phyloP scores from a whole-genome alignment of 805 yeast species.

The Barnettozyma pratensis region DNA sequence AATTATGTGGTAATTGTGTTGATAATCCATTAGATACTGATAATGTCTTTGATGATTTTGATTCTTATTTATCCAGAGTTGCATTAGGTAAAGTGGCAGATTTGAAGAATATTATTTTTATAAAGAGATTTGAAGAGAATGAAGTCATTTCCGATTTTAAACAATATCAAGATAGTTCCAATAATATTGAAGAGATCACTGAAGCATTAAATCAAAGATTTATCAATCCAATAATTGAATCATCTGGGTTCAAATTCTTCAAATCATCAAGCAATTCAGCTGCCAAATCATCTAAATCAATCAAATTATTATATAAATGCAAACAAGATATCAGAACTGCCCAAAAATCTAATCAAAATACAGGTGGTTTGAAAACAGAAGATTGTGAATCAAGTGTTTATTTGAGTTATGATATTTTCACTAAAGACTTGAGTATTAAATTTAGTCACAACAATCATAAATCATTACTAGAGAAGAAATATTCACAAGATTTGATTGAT shows the following conservation, averaged over 20 bases:
- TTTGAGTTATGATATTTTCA: slow-evolving; percentile 20
- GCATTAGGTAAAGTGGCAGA: slow-evolving; percentile 13
- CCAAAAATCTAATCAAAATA: slow-evolving; percentile 12
- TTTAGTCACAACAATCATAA: slow-evolving; percentile 20
- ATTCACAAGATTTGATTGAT: slow-evolving; percentile 14
- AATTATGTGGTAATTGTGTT: slow-evolving; percentile 24
- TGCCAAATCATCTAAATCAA: slow-evolving; percentile 19
- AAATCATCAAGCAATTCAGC: slow-evolving; percentile 19
- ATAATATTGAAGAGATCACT: slow-evolving; percentile 15
- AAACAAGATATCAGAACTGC: slow-evolving; percentile 23
- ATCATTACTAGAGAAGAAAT: slow-evolving; percentile 18
- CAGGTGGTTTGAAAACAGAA: slow-evolving; percentile 20
- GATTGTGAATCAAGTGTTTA: slow-evolving; percentile 22
- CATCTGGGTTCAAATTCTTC: slow-evolving; percentile 22
- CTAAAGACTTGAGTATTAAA: slow-evolving; percentile 19
- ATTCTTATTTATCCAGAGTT: slow-evolving; percentile 15
- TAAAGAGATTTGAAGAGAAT: slow-evolving; percentile 13
- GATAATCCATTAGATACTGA: slow-evolving; percentile 20
- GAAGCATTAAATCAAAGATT: slow-evolving; percentile 13
- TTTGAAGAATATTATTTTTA: slow-evolving; percentile 18
- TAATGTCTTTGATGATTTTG: slow-evolving; percentile 21
- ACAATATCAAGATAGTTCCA: slow-evolving; percentile 8
- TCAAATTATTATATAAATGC: slow-evolving; percentile 22
- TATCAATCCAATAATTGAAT: slow-evolving; percentile 15
- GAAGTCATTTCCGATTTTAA: slow-evolving; percentile 14